Evolutionary conservation across 768 basidiomycete species (phyloP).

Genomic region (Psilocybe sp.): DNA sequence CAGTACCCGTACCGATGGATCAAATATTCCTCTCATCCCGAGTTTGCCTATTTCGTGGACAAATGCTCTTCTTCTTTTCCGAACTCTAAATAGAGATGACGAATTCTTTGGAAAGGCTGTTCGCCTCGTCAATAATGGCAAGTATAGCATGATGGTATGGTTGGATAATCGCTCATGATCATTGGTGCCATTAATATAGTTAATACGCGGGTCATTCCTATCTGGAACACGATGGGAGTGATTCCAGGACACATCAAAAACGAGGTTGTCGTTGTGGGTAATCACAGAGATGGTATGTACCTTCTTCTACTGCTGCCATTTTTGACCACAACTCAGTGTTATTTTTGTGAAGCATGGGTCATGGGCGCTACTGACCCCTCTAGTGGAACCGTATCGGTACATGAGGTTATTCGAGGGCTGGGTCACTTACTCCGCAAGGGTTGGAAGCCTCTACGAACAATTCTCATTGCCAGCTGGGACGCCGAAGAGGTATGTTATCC

Average conservation of each 20-base stretch:
- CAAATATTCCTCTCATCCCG: conserved; percentile 71
- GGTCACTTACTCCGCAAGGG: conserved; percentile 63
- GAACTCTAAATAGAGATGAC: conserved; percentile 14
- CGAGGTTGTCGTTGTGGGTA: conserved; percentile 81
- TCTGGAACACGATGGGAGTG: conserved; percentile 85
- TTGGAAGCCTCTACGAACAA: conserved; percentile 74
- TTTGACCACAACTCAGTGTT: not conserved
- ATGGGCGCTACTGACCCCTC: conserved; percentile 65
- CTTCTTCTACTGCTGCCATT: conserved; percentile 1
- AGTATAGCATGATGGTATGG: not conserved
- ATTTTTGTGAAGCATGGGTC: conserved; percentile 10
- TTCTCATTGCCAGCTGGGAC: conserved; percentile 73
- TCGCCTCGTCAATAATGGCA: conserved; percentile 53
- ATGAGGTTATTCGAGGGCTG: conserved; percentile 73
- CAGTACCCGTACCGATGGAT: conserved; percentile 58
- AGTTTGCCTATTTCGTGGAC: conserved; percentile 89
- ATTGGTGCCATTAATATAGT: conserved; percentile 35
- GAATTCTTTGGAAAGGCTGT: conserved; percentile 32
- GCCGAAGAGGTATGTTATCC: conserved; percentile 60
- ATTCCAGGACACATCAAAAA: conserved; percentile 81
- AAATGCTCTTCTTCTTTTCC: conserved; percentile 68
- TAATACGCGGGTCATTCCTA: conserved; percentile 75
- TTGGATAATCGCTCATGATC: not conserved
- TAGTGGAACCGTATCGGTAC: conserved; percentile 72
- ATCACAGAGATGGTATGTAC: conserved; percentile 75